Evolutionary conservation across 805 yeast species (phyloP).

Genomic region (Wickerhamiella siamensis): DNA sequence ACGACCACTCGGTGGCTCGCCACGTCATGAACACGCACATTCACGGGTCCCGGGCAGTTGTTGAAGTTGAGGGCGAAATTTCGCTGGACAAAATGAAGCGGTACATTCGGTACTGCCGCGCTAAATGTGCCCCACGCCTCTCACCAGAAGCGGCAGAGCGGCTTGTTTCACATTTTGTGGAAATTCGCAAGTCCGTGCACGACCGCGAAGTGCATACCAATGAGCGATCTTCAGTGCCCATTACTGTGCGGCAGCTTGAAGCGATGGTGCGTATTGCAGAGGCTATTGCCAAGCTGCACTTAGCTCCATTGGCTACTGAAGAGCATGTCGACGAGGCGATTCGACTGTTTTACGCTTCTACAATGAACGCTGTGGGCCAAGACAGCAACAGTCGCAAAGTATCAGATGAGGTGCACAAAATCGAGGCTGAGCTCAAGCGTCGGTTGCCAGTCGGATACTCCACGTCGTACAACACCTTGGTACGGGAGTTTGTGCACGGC

Average conservation of each 20-base stretch:
- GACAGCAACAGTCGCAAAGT: constrained; percentile 29
- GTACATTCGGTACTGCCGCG: constrained; percentile 78
- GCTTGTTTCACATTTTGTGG: constrained; percentile 82
- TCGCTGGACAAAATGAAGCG: constrained; percentile 84
- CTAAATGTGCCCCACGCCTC: constrained; percentile 84
- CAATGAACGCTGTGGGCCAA: constrained; percentile 85
- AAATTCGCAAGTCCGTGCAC: constrained; percentile 71
- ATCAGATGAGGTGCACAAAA: constrained; percentile 55
- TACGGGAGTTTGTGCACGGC: constrained; percentile 48
- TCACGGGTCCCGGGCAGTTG: constrained; percentile 47
- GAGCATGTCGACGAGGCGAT: constrained; percentile 93
- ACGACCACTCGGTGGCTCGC: constrained; percentile 81
- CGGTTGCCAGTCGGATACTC: constrained; percentile 95
- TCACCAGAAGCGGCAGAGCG: constrained; percentile 81
- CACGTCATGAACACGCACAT: constrained; percentile 94
- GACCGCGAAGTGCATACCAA: constrained; percentile 66
- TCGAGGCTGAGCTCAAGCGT: constrained; percentile 75
- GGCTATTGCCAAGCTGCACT: constrained; percentile 72
- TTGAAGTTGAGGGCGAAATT: constrained; percentile 56
- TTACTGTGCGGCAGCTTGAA: constrained; percentile 93
- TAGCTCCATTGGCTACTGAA: constrained; percentile 71
- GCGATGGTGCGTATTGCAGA: constrained; percentile 95
- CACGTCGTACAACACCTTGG: constrained; percentile 69
- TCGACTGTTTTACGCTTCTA: constrained; percentile 85
- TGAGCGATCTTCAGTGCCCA: constrained; percentile 90